Percentiles rank a stretch among this genome's conserved stretches.
Conservation (phyloP, 2,329 filamentous ascomycete genomes). For the Rhynchosporium agropyri region DNA sequence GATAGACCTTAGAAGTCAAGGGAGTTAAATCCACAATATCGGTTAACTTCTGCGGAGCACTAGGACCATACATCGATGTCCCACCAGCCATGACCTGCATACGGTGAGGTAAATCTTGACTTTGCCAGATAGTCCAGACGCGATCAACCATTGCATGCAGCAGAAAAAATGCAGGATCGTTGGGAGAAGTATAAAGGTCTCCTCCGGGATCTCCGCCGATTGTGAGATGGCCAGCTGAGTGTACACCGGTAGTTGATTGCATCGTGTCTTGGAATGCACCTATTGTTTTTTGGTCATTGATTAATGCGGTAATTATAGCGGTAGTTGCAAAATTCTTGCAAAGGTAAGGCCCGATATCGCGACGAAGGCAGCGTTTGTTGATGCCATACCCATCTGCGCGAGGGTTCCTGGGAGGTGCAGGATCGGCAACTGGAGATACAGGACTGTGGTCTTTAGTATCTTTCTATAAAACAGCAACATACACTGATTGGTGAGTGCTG, state of each 20-base stretch:
- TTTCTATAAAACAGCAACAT: not conserved
- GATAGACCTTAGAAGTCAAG: conserved; percentile 25
- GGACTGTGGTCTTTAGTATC: conserved; percentile 22
- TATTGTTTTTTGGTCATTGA: conserved; percentile 41
- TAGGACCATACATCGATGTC: conserved; percentile 46
- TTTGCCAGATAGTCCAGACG: conserved; percentile 52
- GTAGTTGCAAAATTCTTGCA: conserved; percentile 11
- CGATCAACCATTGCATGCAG: conserved; percentile 52
- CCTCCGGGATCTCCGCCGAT: conserved; percentile 49
- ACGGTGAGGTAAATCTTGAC: conserved; percentile 41
- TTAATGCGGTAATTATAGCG: conserved; percentile 11
- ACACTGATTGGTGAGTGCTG: not conserved
- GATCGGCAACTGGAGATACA: conserved; percentile 29
- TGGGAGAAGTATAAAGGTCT: conserved; percentile 49
- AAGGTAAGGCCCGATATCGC: conserved; percentile 43
- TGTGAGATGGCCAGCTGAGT: conserved; percentile 46
- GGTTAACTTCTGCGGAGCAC: conserved; percentile 47
- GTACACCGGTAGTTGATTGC: conserved; percentile 45
- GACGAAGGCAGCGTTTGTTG: conserved; percentile 48
- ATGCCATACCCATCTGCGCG: conserved; percentile 40
- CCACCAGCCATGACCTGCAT: conserved; percentile 43
- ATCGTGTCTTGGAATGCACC: conserved; percentile 40
- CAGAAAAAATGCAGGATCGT: conserved; percentile 50
- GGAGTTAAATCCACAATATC: conserved; percentile 40
- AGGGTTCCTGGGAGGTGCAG: conserved; percentile 41